phyloP scores from a whole-genome alignment of 106 monocot species.

The Dendrobium nobile region DNA sequence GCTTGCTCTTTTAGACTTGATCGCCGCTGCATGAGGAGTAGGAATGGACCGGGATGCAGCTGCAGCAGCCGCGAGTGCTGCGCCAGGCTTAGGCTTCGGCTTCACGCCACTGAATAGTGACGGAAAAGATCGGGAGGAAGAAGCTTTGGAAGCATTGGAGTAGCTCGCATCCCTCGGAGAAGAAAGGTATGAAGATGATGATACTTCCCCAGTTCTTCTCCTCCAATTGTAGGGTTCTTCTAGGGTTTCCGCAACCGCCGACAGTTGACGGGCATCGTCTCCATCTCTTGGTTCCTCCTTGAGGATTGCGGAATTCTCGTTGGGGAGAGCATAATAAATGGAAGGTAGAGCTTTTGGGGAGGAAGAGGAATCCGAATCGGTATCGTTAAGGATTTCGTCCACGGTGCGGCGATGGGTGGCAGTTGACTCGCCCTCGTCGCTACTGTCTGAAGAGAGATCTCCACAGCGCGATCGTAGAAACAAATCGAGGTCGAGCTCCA shows the following conservation, averaged over 20 bases:
- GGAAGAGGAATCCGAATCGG: conserved; percentile 16
- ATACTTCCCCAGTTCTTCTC: conserved; percentile 18
- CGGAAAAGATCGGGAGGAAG: conserved; percentile 22
- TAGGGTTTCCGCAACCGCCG: conserved; percentile 11
- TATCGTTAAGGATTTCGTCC: conserved; percentile 77
- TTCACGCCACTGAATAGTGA: conserved; percentile 54
- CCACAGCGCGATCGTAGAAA: conserved; percentile 45
- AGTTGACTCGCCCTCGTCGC: conserved; percentile 19
- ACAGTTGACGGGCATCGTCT: not conserved
- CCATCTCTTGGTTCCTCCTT: not conserved
- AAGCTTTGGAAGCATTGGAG: not conserved
- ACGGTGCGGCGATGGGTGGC: conserved; percentile 63
- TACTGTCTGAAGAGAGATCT: conserved; percentile 20
- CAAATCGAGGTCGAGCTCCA: conserved; percentile 68
- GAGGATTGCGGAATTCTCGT: not conserved
- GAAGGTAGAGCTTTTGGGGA: conserved; percentile 2
- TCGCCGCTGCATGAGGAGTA: conserved; percentile 68
- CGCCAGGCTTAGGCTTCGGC: conserved; percentile 69
- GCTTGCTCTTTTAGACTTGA: conserved; percentile 54
- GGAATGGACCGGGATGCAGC: conserved; percentile 72
- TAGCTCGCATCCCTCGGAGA: conserved; percentile 26
- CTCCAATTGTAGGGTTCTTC: conserved; percentile 20
- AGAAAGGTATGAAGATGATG: conserved; percentile 26
- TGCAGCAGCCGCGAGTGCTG: conserved; percentile 83
- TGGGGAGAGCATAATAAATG: not conserved